Evolutionary conservation across 768 basidiomycete genomes (phyloP).

Genomic region (Suillus cothurnatus): DNA sequence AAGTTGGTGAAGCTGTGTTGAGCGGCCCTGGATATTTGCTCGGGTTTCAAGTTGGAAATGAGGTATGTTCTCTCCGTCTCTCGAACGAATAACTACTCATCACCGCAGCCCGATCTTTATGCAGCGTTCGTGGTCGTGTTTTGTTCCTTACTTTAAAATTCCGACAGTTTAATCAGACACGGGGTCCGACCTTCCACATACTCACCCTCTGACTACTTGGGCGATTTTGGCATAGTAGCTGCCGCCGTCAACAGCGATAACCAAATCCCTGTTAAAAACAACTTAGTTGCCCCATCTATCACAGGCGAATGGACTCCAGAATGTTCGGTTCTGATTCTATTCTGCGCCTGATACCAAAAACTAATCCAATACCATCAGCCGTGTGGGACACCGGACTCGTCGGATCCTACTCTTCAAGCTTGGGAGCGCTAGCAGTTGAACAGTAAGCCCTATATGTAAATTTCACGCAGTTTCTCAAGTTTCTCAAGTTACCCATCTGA

Average conservation of each 20-base stretch:
- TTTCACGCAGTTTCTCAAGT: slow-evolving; percentile 15
- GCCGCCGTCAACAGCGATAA: slow-evolving; percentile 23
- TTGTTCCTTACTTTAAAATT: neutral
- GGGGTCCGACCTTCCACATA: slow-evolving; percentile 32
- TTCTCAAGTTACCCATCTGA: slow-evolving; percentile 38
- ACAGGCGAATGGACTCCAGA: slow-evolving; percentile 35
- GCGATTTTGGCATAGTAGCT: slow-evolving; percentile 31
- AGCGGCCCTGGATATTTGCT: slow-evolving; percentile 38
- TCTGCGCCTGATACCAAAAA: neutral
- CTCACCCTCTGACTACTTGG: slow-evolving; percentile 30
- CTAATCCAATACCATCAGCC: slow-evolving; percentile 4
- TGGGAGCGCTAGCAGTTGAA: slow-evolving; percentile 44
- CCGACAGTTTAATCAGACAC: slow-evolving; percentile 20
- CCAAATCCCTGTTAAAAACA: slow-evolving; percentile 26
- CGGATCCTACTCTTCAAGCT: slow-evolving; percentile 26
- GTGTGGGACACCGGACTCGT: slow-evolving; percentile 37
- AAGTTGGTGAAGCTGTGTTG: slow-evolving; percentile 44
- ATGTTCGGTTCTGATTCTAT: neutral
- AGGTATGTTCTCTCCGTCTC: slow-evolving; percentile 27
- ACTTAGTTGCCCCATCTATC: slow-evolving; percentile 35
- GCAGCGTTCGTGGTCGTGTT: slow-evolving; percentile 19
- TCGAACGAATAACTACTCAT: slow-evolving; percentile 42
- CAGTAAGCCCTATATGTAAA: slow-evolving; percentile 26
- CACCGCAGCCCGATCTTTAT: slow-evolving; percentile 47
- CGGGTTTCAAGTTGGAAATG: slow-evolving; percentile 61